Evolutionary conservation across 768 basidiomycete species (phyloP).

Genomic region (Agrocybe chaxingu): DNA sequence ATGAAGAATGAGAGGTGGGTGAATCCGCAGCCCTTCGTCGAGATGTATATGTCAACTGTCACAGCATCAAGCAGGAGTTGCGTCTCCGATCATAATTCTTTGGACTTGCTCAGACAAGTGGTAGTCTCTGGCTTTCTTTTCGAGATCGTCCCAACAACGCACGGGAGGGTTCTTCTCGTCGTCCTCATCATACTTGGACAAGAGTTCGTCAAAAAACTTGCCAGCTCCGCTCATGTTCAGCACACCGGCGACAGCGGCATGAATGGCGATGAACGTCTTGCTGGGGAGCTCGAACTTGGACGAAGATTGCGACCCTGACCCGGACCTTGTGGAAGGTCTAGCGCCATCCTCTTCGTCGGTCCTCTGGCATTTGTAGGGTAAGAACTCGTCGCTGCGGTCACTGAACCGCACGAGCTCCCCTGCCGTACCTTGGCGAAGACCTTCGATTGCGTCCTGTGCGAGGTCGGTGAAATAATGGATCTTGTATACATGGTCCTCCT

Average conservation of each 20-base stretch:
- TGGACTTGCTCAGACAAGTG: too few species aligned
- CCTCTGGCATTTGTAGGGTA: not conserved
- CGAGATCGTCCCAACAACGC: constrained; percentile 13
- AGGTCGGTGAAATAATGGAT: constrained; percentile 1
- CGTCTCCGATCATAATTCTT: too few species aligned
- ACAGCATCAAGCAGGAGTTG: too few species aligned
- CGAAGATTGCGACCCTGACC: not conserved
- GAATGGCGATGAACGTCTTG: constrained; percentile 10
- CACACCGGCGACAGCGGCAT: constrained; percentile 15
- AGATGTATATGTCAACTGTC: too few species aligned
- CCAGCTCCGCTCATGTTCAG: constrained; percentile 14
- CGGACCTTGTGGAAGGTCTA: not conserved
- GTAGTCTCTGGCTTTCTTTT: not conserved
- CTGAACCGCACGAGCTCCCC: constrained; percentile 9
- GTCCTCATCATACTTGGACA: constrained; percentile 4
- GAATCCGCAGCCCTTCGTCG: too few species aligned
- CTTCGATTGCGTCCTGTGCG: not conserved
- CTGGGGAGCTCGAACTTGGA: constrained; percentile 10
- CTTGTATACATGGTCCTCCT: not conserved
- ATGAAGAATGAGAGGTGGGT: too few species aligned
- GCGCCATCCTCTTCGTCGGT: too few species aligned
- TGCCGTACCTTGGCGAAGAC: not conserved
- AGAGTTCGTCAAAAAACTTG: constrained; percentile 14
- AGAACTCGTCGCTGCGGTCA: constrained; percentile 12
- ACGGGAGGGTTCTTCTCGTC: constrained; percentile 1